Evolutionary conservation across 129 eudicot genomes (phyloP), one percentile per base, ranked within the genome.

Genomic region (Chrysanthemum makinoi): DNA sequence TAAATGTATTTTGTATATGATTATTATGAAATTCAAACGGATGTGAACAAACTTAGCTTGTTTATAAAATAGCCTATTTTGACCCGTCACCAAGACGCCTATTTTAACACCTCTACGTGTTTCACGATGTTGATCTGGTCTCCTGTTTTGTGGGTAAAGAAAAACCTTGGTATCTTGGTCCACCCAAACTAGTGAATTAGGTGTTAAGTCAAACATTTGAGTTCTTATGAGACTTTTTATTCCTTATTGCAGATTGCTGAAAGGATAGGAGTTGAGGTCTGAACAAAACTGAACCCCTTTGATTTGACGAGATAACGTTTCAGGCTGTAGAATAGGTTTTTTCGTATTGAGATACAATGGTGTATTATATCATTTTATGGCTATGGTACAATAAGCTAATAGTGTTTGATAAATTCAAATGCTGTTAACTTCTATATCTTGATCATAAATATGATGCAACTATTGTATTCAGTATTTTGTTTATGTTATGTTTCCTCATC

Each of bases 221-320:
- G 59, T 57, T 14, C 50, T 24, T 53, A 47, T 50, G 22, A 43
- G 28, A 68, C 5, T 30, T 3, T 18, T 63, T 65, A 60, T 58
- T 24, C 66, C 43, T n/a, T 66, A 46, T 20, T 80, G 76, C 87
- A 91, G 97, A 87, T 88, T 81, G 94, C 96, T 68, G 89, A 91
- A 72, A 86, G 94, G 86, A 91, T 91, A 18, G 97, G 97, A 56
- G 91, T 91, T 47, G 73, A 88, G 75, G 87, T 88, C 58, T 91
- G 82, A 86, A 64, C 9, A 71, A 77, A 53, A 9, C 72, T 43
- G 15, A 24, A 70, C 52, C 72, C 53, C 52, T 56, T 54, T 65
- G 19, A 50, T 28, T 71, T 7, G 73, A 28, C 30, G 77, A 78
- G 55, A 78, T 64, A 72, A 71, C 17, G 8, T 64, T 22, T 66